phyloP scores from a whole-genome alignment of 73 alveolate species.

The Tetrahymena borealis region DNA sequence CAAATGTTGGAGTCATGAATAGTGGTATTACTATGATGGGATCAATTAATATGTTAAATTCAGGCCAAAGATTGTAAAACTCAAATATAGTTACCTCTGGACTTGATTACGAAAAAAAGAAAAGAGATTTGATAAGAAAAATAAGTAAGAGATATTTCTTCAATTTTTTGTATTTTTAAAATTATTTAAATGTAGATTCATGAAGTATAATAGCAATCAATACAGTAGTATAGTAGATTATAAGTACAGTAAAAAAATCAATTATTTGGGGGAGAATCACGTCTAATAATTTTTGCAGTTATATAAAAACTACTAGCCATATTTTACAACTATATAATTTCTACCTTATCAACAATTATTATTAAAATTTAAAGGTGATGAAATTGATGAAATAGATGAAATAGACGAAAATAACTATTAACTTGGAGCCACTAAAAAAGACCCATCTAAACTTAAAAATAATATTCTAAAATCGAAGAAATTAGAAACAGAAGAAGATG shows the following conservation, averaged over 20 bases:
- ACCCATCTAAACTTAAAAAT: neutral
- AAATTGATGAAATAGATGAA: neutral
- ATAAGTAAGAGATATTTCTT: neutral
- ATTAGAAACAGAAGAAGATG: neutral
- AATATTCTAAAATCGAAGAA: neutral
- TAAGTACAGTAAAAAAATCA: no score
- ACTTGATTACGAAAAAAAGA: neutral
- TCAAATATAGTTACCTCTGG: neutral
- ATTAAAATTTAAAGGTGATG: neutral
- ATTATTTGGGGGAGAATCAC: no score
- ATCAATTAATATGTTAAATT: neutral
- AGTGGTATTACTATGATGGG: neutral
- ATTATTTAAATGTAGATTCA: no score
- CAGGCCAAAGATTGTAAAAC: neutral
- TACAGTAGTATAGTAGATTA: no score
- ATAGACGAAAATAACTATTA: neutral
- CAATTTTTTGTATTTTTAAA: no score
- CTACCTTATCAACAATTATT: no score
- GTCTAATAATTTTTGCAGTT: no score
- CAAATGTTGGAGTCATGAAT: neutral
- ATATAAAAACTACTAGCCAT: no score
- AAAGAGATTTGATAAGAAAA: neutral
- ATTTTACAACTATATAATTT: no score
- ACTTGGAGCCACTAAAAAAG: neutral
- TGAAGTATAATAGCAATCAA: neutral